Percentiles rank a stretch among this genome's conserved stretches.
Conservation (phyloP, 345 rosid species). For the Aquilaria yunnanensis region DNA sequence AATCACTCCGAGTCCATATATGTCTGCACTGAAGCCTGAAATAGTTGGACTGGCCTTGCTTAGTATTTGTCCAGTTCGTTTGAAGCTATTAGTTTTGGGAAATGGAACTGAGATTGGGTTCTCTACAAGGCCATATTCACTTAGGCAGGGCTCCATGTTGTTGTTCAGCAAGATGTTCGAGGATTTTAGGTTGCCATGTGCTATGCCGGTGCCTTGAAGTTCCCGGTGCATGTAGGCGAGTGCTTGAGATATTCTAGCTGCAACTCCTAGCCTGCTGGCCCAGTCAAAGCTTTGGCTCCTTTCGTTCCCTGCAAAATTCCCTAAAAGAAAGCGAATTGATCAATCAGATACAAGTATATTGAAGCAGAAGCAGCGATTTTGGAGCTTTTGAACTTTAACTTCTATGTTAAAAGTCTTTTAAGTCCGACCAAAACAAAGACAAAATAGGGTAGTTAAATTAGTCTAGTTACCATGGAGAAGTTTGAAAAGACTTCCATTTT, state of each 20-base stretch:
- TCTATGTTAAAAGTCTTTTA: too few species aligned
- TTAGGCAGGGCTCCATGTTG: slow-evolving; percentile 50
- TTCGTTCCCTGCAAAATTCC: slow-evolving; percentile 28
- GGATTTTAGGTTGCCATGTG: slow-evolving; percentile 62
- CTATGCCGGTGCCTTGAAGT: slow-evolving; percentile 22
- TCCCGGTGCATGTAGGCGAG: slow-evolving; percentile 47
- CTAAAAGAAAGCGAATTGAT: background rate
- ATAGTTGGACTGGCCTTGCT: background rate
- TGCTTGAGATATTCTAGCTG: slow-evolving; percentile 32
- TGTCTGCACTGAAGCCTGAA: slow-evolving; percentile 30
- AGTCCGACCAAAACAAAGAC: too few species aligned
- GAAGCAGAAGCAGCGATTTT: too few species aligned
- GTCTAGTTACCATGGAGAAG: slow-evolving; percentile 43
- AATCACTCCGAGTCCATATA: slow-evolving; percentile 43
- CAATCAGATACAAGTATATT: background rate
- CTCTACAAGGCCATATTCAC: slow-evolving; percentile 52
- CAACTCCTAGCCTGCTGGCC: slow-evolving; percentile 38
- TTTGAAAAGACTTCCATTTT: slow-evolving; percentile 42
- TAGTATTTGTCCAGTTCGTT: background rate
- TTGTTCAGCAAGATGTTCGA: slow-evolving; percentile 45
- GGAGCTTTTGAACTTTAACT: too few species aligned
- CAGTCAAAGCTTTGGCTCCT: slow-evolving; percentile 35
- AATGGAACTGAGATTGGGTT: slow-evolving; percentile 10
- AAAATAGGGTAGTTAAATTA: too few species aligned
- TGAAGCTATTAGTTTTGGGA: slow-evolving; percentile 2